Evolutionary conservation across 768 basidiomycete genomes (phyloP), one percentile per base, ranked within the genome.

Genomic region (Fibroporia radiculosa): DNA sequence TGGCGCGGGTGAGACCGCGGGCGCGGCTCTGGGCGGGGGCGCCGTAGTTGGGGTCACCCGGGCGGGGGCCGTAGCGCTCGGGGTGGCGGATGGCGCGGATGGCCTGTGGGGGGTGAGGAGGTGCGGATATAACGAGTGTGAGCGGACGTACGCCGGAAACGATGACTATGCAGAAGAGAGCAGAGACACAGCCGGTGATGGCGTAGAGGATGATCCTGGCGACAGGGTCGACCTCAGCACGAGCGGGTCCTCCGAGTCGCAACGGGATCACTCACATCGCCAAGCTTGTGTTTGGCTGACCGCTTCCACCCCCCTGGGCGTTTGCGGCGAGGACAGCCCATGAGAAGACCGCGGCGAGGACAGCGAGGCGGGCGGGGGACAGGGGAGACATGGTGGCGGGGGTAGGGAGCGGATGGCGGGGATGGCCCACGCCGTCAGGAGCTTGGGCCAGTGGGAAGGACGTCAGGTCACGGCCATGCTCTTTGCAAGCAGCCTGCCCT

Each of bases 111-210:
- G 3, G 6, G 19, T 4, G 36, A 11, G 12, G 14, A 33, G 0
- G 3, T 22, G 7, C 11, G 18, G 10, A 47, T 44, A n/a, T 50
- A 42, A 28, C 6, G 27, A 13, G 24, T 26, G 36, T 6, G 28
- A 23, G 12, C n/a, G n/a, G n/a, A 66, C 81, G 43, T 63, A 87
- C 86, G 14, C 93, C 92, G 14, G 85, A 82, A 11, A 92, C 64
- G 51, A 96, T 85, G 48, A 96, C 90, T 36, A 86, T 66, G 50
- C 81, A 78, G 65, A 96, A 93, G 18, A 93, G 68, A 20, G 79
- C 77, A 19, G 88, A 87, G 29, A 97, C 90, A 51, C 86, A 82
- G 3, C 89, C 93, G 1, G 90, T 92, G 53, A 95, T 90, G 3
- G 80, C 78, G 58, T 95, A 95, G 16, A 90, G 68, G 23, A 90